Evolutionary conservation across 2,329 filamentous ascomycete species (phyloP), one percentile per base, ranked within the genome.

Genomic region (Claviceps paspali): DNA sequence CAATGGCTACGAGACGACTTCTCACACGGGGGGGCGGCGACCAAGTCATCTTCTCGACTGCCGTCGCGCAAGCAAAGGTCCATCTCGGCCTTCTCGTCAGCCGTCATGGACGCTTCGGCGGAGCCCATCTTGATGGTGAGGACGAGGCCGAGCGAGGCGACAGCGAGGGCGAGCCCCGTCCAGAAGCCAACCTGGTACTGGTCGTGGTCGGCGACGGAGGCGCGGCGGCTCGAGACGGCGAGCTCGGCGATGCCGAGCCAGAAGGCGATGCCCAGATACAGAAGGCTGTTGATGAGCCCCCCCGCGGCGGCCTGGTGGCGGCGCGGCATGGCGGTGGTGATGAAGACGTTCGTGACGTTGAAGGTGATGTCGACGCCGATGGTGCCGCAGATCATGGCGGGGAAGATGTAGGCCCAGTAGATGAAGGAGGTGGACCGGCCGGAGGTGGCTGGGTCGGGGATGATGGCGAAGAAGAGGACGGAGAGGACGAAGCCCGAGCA

Each of bases 351-450:
- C 14, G 76, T 72, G 1, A 86, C 70, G 49, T 79, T 84, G 58
- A 79, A 86, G 6, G 74, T 75, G 38, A 86, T 74, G 49, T 88
- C 82, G 41, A 86, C 75, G 14, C 78, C 80, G 24, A 86, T 63
- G 0, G 82, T 87, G 10, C 68, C 69, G 43, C 75, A 73, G 3
- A 79, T 53, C 76, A 80, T 80, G 38, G 73, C 61, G 0, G 81
- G 78, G 49, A 87, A 84, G 17, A 83, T 65, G 49, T 71, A 86
- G 0, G 76, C 70, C 82, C 82, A 88, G 62, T 81, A 80, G 23
- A 55, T 43, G 39, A 49, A 53, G 31, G 37, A 41, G 11, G 46
- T 50, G 8, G 51, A 52, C 17, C 45, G 45, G 29, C 28, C 29
- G 33, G 38, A 28, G 2, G 40, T 37, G 4, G 41, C 66, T 40